Base-by-base conservation (phyloP, 345 rosid species). In the Durio zibethinus region DNA sequence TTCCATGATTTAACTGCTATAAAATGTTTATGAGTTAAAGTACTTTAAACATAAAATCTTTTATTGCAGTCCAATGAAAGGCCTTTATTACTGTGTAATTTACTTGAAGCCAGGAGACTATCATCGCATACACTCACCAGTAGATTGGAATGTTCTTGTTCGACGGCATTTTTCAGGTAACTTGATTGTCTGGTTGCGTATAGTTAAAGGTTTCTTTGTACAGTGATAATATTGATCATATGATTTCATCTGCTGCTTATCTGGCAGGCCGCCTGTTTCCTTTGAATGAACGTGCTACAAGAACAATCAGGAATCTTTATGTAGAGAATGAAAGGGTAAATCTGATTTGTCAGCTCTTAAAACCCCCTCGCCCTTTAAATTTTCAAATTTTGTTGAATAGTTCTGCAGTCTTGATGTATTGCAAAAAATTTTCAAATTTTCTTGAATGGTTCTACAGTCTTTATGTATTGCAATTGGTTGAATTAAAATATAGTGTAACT, bases 311-410 rank as follows among this genome's bases (percentile, higher is more conserved):
- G 76, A 93, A 93, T 82, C 94, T 96, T 54, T 96, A 92, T 82
- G 89, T 93, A 61, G 94, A 92, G 88, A 96, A 96, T 83, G 98
- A 96, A 89, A 92, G 99, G 93, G 97, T 96, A 93, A 84, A 65
- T 57, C 70, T 61, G 5, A 77, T 47, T 21, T 27, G 14, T 48
- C 15, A 45, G 20, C 56, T 25, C 56, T 16, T 68, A 27, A 43
- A 68, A 68, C 7, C 21, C 54, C 56, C 23, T 72, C 62, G 38
- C 16, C 35, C 35, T 54, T 38, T 15, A 15, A 20, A 7, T 74
- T 68, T 35, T 11, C 31, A 1, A 18, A 31, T 69, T 78, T 54
- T 47, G 62, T 15, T 61, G 23, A 18, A 48, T 10, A 18, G 27
- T 29, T 70, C 52, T 69, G 2, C 20, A 10, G 27, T 31, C 73